Base-by-base conservation (phyloP, 495 filamentous ascomycete species). In the Talaromyces trachyspermus region DNA sequence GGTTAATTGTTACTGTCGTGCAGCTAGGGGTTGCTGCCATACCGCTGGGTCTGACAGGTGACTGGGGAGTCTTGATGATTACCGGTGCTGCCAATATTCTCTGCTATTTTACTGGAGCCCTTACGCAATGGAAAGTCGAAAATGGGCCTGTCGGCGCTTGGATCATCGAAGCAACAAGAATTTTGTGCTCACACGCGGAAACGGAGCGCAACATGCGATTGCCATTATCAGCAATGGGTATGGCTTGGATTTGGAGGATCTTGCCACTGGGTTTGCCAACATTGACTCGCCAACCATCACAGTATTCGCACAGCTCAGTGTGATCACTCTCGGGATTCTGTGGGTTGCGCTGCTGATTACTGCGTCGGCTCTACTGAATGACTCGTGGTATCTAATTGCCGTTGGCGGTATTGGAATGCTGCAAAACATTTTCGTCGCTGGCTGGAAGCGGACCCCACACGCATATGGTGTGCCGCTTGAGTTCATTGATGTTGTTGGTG, bases 61-160 rank as follows among this genome's bases (percentile, higher is more conserved):
- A 77, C 40, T 80, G 71, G 74, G 53, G 54, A 2, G 58, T 74
- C 11, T 48, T 78, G 9, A 25, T 74, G 22, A 56, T 74, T 11
- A 76, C 71, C 0, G 60, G 35, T 0, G 49, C 33, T 4, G 76
- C 68, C 4, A 76, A 52, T 7, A 5, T 64, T 3, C 55, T 78
- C 3, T 58, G 64, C 4, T 58, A 65, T n/a, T 32, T 53, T 1
- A 55, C 61, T 0, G 72, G 66, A 0, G 36, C 49, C 1, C 42
- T 76, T 11, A 61, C 61, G 4, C 74, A 80, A 44, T 80, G 71
- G 74, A 53, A 45, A 23, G 44, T 53, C n/a, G 76, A 80, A 59
- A 75, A 53, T 74, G 69, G 68, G 58, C 65, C 1, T 70, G 68
- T 51, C 68, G 67, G 5, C 27, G 45, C 12, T 43, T 47, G 11